Conservation (phyloP, 768 basidiomycete genomes). For the Coprinopsis strossmayeri region DNA sequence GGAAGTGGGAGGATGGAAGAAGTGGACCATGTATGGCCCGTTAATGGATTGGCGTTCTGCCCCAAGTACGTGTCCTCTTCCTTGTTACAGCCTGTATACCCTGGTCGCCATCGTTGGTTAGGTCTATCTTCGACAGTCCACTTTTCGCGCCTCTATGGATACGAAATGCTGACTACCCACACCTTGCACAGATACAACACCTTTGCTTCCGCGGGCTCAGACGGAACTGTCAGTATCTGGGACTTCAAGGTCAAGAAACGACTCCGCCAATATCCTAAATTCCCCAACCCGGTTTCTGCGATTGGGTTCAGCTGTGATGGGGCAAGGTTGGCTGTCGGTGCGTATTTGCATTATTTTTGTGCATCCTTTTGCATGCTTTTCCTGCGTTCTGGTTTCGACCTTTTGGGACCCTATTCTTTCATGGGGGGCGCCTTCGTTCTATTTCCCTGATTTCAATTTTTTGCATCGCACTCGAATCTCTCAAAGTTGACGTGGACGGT, state of each 20-base stretch:
- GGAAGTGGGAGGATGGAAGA: slow-evolving; percentile 45
- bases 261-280: slow-evolving; percentile 83
- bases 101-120: neutral
- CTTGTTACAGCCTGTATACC: neutral
- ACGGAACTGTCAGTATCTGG: slow-evolving; percentile 93
- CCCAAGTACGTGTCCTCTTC: slow-evolving; percentile 48
- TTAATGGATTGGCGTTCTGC: slow-evolving; percentile 93
- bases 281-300: slow-evolving; percentile 65
- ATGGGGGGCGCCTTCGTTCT: too few relatives aligned
- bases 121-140: neutral
- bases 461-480: too few relatives aligned
- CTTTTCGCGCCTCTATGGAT: neutral
- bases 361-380: neutral
- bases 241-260: slow-evolving; percentile 96
- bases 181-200: slow-evolving; percentile 65
- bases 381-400: too few relatives aligned
- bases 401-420: too few relatives aligned
- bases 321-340: slow-evolving; percentile 60
- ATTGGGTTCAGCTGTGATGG: slow-evolving; percentile 84
- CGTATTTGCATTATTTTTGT: neutral
- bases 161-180: neutral
- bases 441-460: too few relatives aligned
- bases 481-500: too few relatives aligned
- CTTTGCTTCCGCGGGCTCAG: slow-evolving; percentile 93
- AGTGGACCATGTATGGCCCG: slow-evolving; percentile 94